These are phyloP conservation scores for Candida maltosa DNA, from an alignment of 805 yeast genomes.

Conservation along the genomic window DNA sequence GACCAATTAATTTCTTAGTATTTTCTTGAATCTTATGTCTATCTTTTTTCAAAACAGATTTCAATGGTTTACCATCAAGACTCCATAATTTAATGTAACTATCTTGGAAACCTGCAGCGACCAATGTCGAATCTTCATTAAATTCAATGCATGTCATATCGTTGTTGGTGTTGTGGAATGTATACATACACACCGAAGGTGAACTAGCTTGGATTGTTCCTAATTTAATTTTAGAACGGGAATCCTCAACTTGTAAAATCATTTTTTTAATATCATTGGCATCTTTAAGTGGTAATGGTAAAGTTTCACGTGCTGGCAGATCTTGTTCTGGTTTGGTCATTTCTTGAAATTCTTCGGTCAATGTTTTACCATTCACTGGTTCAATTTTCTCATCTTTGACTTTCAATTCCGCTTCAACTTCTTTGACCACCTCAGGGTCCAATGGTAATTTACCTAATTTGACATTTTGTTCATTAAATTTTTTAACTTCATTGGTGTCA, in stretches of 20 bases:
- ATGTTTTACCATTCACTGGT: constrained; percentile 32
- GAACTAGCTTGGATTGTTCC: constrained; percentile 69
- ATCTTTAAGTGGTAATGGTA: constrained; percentile 86
- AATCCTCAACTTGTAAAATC: constrained; percentile 75
- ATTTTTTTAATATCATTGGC: constrained; percentile 77
- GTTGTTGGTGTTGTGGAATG: constrained; percentile 91
- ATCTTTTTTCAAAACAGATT: constrained; percentile 57
- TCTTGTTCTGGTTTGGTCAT: constrained; percentile 53
- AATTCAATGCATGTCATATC: constrained; percentile 84
- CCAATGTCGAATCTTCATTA: constrained; percentile 79
- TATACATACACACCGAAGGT: constrained; percentile 96
- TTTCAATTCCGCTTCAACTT: constrained; percentile 78
- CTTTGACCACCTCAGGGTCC: constrained; percentile 81
- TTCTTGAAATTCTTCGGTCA: constrained; percentile 37
- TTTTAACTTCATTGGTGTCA: constrained; percentile 47
- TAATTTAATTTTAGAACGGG: constrained; percentile 68
- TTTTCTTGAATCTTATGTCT: constrained; percentile 42
- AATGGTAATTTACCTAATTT: constrained; percentile 81
- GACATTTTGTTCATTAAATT: constrained; percentile 68
- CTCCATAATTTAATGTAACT: constrained; percentile 90
- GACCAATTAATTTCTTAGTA: constrained; percentile 74
- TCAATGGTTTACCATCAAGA: constrained; percentile 83
- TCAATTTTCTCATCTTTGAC: constrained; percentile 60
- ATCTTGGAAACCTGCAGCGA: constrained; percentile 95
- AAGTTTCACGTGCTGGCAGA: constrained; percentile 67